A percentile compares a stretch with the other conserved stretches of the same genome.
Evolutionary conservation across 805 yeast species (phyloP).

Genomic region (Komagataella phaffii): DNA sequence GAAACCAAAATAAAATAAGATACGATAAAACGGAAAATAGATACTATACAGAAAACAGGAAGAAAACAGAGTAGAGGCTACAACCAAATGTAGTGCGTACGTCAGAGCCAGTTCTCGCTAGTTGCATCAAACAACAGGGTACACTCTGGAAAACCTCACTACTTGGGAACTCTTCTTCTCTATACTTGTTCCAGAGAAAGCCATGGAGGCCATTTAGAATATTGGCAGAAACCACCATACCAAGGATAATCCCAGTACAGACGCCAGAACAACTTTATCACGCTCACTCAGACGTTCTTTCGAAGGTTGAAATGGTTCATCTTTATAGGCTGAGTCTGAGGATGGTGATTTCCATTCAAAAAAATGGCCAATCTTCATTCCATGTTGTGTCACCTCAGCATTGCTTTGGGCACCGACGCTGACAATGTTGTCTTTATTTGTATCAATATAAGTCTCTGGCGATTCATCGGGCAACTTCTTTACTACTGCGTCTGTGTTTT

Average conservation of each 20-base stretch:
- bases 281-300: background rate
- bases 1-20: background rate
- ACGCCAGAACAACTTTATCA: background rate
- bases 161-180: background rate
- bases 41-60: background rate
- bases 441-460: background rate
- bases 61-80: background rate
- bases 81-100: background rate
- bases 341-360: background rate
- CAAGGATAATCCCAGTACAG: background rate
- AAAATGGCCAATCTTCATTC: background rate
- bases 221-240: background rate
- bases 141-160: background rate
- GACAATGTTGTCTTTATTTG: background rate
- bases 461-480: conserved; percentile 1
- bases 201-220: background rate
- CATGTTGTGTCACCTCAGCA: background rate
- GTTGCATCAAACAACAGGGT: background rate
- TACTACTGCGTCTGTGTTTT: conserved; percentile 2
- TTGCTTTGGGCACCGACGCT: background rate
- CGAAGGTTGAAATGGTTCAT: background rate
- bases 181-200: background rate
- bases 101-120: background rate
- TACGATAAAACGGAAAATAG: background rate
- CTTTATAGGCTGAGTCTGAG: background rate